Evolutionary conservation across 192 early-diverging fungal genomes (phyloP).

Genomic region (Coemansia aciculifera): DNA sequence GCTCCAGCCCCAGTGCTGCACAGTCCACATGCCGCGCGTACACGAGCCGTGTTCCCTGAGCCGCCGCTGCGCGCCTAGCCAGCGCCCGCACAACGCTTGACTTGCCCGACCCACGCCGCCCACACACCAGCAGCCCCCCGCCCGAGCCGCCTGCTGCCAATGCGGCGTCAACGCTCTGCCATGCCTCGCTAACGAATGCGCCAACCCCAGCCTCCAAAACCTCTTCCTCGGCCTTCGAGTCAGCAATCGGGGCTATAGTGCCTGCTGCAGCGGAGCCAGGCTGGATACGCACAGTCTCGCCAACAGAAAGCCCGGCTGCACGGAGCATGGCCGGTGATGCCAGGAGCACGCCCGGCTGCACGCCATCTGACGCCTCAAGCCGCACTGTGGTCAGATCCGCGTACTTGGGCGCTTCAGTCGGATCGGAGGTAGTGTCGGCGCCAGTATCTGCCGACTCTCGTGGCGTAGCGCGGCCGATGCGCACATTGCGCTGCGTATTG

Average conservation of each 20-base stretch:
- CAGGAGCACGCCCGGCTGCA: constrained; percentile 46
- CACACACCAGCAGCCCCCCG: constrained; percentile 68
- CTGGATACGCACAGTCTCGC: constrained; percentile 40
- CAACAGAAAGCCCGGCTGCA: constrained; percentile 12
- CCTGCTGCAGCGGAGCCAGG: not conserved
- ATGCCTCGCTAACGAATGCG: constrained; percentile 28
- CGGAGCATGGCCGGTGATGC: constrained; percentile 11
- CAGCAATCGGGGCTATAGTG: not conserved
- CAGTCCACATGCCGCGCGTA: constrained; percentile 32
- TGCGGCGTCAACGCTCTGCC: constrained; percentile 31
- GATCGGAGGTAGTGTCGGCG: not conserved
- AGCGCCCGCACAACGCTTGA: constrained; percentile 63
- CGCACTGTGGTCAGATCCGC: constrained; percentile 15
- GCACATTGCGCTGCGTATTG: constrained; percentile 8
- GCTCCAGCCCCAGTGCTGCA: constrained; percentile 23
- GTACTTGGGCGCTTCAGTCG: not conserved
- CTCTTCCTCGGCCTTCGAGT: not conserved
- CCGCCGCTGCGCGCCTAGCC: not conserved
- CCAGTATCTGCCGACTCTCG: constrained; percentile 20
- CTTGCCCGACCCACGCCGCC: constrained; percentile 76
- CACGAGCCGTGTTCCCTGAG: constrained; percentile 28
- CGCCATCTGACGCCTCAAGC: constrained; percentile 13
- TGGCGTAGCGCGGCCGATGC: constrained; percentile 21
- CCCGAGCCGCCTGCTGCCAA: constrained; percentile 19
- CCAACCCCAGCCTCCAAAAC: constrained; percentile 27